These are phyloP conservation scores for Kwoniella sp. DNA, from an alignment of 768 basidiomycete genomes.

Conservation along the genomic window DNA sequence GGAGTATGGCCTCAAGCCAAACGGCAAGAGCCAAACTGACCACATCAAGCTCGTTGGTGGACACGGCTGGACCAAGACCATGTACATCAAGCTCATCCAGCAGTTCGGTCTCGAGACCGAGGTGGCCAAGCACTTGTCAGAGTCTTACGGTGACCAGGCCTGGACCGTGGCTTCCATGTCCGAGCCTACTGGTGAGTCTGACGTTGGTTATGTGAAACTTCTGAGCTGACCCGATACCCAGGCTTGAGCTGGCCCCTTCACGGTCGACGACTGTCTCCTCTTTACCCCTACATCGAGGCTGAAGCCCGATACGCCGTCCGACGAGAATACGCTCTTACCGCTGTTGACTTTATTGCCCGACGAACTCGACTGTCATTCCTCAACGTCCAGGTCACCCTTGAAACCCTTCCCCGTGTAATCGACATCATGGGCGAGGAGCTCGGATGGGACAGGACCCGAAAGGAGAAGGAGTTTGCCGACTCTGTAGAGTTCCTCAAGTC, in stretches of 20 bases:
- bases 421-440: constrained; percentile 87
- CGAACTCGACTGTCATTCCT: constrained; percentile 92
- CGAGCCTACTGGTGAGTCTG: constrained; percentile 60
- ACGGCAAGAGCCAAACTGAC: constrained; percentile 70
- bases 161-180: constrained; percentile 87
- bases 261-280: constrained; percentile 64
- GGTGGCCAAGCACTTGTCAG: constrained; percentile 87
- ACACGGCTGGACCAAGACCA: constrained; percentile 89
- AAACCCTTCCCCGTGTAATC: constrained; percentile 77
- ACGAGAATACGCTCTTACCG: constrained; percentile 88
- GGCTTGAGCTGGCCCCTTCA: constrained; percentile 74
- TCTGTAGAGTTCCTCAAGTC: constrained; percentile 67
- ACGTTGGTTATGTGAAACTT: background rate
- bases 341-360: constrained; percentile 85
- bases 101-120: constrained; percentile 85
- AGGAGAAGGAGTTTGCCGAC: constrained; percentile 60
- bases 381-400: constrained; percentile 77
- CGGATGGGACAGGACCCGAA: constrained; percentile 64
- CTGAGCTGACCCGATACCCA: background rate
- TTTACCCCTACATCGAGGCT: constrained; percentile 86
- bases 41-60: constrained; percentile 79
- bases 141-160: constrained; percentile 90
- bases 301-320: constrained; percentile 84
- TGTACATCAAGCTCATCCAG: constrained; percentile 95
- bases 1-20: constrained; percentile 63